Evolutionary conservation across 192 early-diverging fungal genomes (phyloP).

Genomic region (Phlyctochytrium bullatum): DNA sequence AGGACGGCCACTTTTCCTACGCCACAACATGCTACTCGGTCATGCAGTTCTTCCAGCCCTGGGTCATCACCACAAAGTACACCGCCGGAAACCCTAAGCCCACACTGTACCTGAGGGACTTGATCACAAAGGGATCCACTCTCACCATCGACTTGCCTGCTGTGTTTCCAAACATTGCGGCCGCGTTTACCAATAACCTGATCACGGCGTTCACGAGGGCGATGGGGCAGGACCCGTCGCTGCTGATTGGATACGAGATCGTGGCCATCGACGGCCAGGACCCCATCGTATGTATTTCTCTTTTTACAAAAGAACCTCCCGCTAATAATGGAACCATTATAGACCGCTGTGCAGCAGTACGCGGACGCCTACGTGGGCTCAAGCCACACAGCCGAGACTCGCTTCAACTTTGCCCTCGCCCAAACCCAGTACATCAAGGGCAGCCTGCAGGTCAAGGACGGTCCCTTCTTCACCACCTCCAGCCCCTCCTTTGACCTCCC

Average conservation of each 20-base stretch:
- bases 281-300: slow-evolving; percentile 3
- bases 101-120: neutral
- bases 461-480: neutral
- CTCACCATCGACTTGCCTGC: neutral
- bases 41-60: slow-evolving; percentile 7
- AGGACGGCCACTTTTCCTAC: neutral
- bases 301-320: neutral
- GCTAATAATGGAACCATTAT: neutral
- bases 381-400: neutral
- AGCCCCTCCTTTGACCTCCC: neutral
- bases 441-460: neutral
- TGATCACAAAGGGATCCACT: neutral
- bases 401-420: slow-evolving; percentile 1
- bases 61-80: slow-evolving; percentile 2
- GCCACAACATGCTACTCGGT: neutral
- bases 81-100: neutral
- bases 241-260: neutral
- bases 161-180: neutral
- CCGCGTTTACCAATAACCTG: neutral
- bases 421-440: neutral
- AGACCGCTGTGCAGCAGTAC: neutral
- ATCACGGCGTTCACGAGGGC: neutral
- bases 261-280: neutral
- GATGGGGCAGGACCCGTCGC: neutral
- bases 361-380: neutral